phyloP scores from a whole-genome alignment of 116 monocot genomes.

The Papilionanthe hybrid region DNA sequence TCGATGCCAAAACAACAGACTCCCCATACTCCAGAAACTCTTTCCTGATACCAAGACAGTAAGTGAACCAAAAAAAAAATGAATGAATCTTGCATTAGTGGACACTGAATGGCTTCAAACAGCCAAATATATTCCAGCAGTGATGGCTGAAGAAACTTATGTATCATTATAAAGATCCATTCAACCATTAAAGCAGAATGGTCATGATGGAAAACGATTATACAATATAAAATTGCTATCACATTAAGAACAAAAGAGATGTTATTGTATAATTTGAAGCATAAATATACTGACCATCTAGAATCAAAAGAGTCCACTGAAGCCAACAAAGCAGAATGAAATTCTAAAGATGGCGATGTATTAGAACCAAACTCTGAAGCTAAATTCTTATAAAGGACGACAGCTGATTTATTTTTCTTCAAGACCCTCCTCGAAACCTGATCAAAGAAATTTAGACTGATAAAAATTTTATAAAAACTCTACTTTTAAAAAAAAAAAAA shows the following conservation, averaged over 20 bases:
- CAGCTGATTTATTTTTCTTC: conserved; percentile 12
- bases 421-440: conserved; percentile 29
- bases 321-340: conserved; percentile 46
- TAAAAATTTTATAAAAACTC: neutral
- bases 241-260: neutral
- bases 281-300: conserved; percentile 52
- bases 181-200: too few species aligned
- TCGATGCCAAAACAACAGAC: conserved; percentile 72
- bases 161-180: too few species aligned
- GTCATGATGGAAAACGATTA: neutral
- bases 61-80: neutral
- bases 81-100: too few species aligned
- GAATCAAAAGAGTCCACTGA: conserved; percentile 96
- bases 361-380: conserved; percentile 16
- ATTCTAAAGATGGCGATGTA: conserved; percentile 42
- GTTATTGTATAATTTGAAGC: neutral
- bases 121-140: neutral
- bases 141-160: too few species aligned
- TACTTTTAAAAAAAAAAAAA: neutral
- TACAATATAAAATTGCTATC: neutral
- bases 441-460: neutral
- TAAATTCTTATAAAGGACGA: neutral
- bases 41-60: conserved; percentile 42
- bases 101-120: too few species aligned
- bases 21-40: conserved; percentile 89